Evolutionary conservation across 148 eudicot genomes (phyloP).

Genomic region (Beta vulgaris): DNA sequence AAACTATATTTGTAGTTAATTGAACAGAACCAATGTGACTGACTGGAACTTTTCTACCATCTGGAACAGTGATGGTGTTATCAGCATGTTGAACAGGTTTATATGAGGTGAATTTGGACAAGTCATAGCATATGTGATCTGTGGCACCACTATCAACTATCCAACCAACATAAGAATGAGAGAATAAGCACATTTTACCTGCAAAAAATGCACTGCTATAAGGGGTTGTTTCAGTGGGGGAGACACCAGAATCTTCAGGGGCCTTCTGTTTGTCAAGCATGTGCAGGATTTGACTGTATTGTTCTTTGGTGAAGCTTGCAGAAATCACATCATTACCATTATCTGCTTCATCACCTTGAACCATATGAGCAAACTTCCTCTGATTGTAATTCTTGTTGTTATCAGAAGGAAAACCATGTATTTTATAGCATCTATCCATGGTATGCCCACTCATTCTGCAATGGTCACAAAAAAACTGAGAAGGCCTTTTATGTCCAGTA

Average conservation of each 20-base stretch:
- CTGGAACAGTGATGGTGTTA: not conserved
- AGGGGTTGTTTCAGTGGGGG: too few relatives aligned
- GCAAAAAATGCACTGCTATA: not conserved
- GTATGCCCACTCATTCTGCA: not conserved
- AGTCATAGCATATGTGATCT: not conserved
- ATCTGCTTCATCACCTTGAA: not conserved
- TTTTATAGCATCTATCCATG: not conserved
- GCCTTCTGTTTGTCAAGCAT: not conserved
- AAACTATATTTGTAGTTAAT: fast-evolving
- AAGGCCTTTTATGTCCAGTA: not conserved
- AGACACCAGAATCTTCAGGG: not conserved
- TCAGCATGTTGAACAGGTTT: not conserved
- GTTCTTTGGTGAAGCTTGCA: not conserved
- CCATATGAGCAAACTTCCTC: not conserved
- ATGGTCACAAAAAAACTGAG: not conserved
- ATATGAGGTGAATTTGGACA: not conserved
- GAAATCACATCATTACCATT: not conserved
- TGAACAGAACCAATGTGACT: not conserved
- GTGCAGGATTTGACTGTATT: not conserved
- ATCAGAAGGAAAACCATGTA: not conserved
- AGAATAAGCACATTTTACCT: not conserved
- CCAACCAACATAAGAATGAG: not conserved
- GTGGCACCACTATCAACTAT: not conserved
- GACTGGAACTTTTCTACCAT: not conserved
- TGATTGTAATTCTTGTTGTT: not conserved